A percentile compares a stretch with the other conserved stretches of the same genome.
Evolutionary conservation across 2,329 filamentous ascomycete genomes (phyloP).

Genomic region (Sclerotinia borealis): DNA sequence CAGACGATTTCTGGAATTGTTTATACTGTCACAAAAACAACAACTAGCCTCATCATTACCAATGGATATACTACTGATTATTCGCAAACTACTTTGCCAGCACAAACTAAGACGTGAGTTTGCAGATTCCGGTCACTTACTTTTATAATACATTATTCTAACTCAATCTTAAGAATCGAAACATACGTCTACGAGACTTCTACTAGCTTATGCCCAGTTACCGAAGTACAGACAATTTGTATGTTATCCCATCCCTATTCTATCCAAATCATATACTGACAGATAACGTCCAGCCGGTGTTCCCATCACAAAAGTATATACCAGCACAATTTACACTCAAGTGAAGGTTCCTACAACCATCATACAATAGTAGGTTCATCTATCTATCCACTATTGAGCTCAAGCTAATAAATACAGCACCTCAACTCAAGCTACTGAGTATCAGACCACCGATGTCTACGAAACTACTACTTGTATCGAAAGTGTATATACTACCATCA

Average conservation of each 20-base stretch:
- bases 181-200: slow-evolving; percentile 27
- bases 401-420: background rate
- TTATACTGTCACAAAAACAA: slow-evolving; percentile 29
- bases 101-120: slow-evolving; percentile 8
- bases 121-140: background rate
- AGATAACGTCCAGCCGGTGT: slow-evolving; percentile 40
- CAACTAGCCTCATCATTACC: slow-evolving; percentile 21
- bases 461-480: slow-evolving; percentile 34
- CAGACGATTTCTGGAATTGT: slow-evolving; percentile 39
- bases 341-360: slow-evolving; percentile 26
- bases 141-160: slow-evolving; percentile 1
- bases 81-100: background rate
- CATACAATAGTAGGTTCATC: slow-evolving; percentile 31
- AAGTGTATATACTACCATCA: slow-evolving; percentile 17
- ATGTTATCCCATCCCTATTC: slow-evolving; percentile 30
- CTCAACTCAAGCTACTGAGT: slow-evolving; percentile 2
- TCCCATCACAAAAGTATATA: slow-evolving; percentile 33
- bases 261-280: slow-evolving; percentile 33
- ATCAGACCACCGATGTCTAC: slow-evolving; percentile 27
- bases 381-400: background rate
- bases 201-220: slow-evolving; percentile 42
- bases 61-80: slow-evolving; percentile 18
- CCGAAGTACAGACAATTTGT: slow-evolving; percentile 42
- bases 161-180: slow-evolving; percentile 26
- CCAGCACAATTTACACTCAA: slow-evolving; percentile 25